Base-by-base conservation (phyloP, 192 early-diverging fungal species). In the Kickxella alabastrina region DNA sequence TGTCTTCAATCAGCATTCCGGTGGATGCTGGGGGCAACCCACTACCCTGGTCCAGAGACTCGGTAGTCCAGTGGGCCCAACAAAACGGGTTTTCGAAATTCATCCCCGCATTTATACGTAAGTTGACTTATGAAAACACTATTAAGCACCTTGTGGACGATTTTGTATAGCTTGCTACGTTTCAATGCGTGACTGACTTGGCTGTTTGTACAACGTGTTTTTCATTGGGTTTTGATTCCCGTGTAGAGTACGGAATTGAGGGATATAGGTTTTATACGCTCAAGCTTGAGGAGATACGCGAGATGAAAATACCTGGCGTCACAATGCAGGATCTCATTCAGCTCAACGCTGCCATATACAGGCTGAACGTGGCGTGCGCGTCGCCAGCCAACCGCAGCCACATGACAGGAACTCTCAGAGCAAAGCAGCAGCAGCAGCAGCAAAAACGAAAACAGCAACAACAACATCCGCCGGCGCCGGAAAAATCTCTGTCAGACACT, bases 341-440 rank as follows among this genome's bases (percentile, higher is more conserved):
- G 61, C 65, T 75, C 46, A 75, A 75, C 40, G 56, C 56, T 1
- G 72, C 72, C 7, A 75, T 75, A 19, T 68, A 68, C 54, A 41
- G 72, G 6, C 56, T 75, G 7, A 68, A 68, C 50, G 57, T 58
- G 13, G 50, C 60, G 6, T 52, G 64, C 6, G 65, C 59, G 5
- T 43, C 59, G 37, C 59, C 71, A 6, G 60, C 60, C 19, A 42
- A 52, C 26, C 64, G 71, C 38, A 61, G 57, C 41, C 62, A 68
- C 24, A 68, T 68, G 66, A 62, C 57, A 8, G 66, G 66, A 12
- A 68, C 66, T 0, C 31, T 68, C 12, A 26, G 45, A 6, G 37
- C 24, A 7, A 31, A 34, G 25, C 40, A 39, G 43, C 56, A 51
- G 27, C 48, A 25, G 21, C 27, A 48, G 6, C 43, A 10, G 14